These are phyloP conservation scores for Endogone sp. DNA, from an alignment of 192 early-diverging fungal species.

Conservation along the genomic window DNA sequence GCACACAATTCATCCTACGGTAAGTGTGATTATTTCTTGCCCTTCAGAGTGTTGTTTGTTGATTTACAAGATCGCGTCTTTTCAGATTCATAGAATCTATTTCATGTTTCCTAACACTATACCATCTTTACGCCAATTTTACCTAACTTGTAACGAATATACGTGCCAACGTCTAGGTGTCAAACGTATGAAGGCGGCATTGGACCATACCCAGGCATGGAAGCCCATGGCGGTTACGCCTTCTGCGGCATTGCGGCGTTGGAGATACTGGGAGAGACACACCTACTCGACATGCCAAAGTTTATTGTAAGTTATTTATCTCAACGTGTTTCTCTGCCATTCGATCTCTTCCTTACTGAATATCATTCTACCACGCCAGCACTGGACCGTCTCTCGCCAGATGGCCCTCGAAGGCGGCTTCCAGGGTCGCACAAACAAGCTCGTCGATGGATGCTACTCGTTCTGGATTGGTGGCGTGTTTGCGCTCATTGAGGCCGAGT, in stretches of 20 bases:
- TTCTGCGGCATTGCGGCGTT: slow-evolving; percentile 90
- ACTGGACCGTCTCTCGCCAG: slow-evolving; percentile 78
- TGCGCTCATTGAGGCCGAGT: slow-evolving; percentile 58
- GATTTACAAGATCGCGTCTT: not conserved
- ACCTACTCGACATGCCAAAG: slow-evolving; percentile 58
- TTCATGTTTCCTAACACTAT: not conserved
- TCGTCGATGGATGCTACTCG: slow-evolving; percentile 98
- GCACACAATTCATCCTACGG: slow-evolving; percentile 63
- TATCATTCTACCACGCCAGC: slow-evolving; percentile 15
- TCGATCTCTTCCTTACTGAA: not conserved
- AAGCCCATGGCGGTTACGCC: slow-evolving; percentile 96
- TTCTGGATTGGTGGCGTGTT: slow-evolving; percentile 90
- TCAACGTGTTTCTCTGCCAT: not conserved
- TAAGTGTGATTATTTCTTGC: slow-evolving; percentile 16
- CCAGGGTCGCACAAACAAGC: slow-evolving; percentile 93
- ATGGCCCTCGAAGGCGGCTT: slow-evolving; percentile 94
- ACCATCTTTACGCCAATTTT: not conserved
- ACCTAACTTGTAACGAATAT: too few species aligned
- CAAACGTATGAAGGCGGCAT: slow-evolving; percentile 97
- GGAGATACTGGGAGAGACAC: slow-evolving; percentile 64
- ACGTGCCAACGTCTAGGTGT: slow-evolving; percentile 53
- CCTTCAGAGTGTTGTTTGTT: too few species aligned
- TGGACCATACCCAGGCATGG: slow-evolving; percentile 72
- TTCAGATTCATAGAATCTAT: too few species aligned
- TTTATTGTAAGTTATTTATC: slow-evolving; percentile 40